Conservation (phyloP, 148 eudicot genomes). For the Euryodendron excelsum region DNA sequence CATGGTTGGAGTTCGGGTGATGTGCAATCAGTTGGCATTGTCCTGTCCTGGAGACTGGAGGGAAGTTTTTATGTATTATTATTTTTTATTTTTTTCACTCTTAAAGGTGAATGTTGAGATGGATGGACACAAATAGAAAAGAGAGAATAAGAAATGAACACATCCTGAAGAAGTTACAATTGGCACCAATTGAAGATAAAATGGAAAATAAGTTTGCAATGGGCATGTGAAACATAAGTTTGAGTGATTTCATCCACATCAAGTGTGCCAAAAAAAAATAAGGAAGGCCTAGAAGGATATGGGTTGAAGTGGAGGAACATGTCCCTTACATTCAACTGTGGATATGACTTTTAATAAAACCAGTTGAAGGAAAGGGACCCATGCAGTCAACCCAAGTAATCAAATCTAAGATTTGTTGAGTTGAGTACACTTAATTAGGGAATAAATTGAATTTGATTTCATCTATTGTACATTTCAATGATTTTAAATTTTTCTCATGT, state of each 20-base stretch:
- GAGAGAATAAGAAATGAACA: background rate
- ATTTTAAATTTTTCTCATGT: background rate
- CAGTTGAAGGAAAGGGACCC: too few species aligned
- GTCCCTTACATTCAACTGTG: too few species aligned
- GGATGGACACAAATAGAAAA: background rate
- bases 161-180: background rate
- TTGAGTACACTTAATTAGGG: background rate
- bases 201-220: background rate
- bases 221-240: too few species aligned
- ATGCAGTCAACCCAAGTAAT: too few species aligned
- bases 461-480: background rate
- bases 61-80: background rate
- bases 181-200: background rate
- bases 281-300: background rate
- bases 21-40: background rate
- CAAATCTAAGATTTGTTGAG: too few species aligned
- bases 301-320: background rate
- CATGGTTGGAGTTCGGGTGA: background rate
- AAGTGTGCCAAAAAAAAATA: background rate
- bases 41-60: background rate
- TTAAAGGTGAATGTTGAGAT: background rate
- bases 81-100: background rate
- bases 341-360: too few species aligned
- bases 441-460: too few species aligned
- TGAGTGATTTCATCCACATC: too few species aligned